Conservation (phyloP, 495 filamentous ascomycete genomes). For the Trichocladium uniseriatum region DNA sequence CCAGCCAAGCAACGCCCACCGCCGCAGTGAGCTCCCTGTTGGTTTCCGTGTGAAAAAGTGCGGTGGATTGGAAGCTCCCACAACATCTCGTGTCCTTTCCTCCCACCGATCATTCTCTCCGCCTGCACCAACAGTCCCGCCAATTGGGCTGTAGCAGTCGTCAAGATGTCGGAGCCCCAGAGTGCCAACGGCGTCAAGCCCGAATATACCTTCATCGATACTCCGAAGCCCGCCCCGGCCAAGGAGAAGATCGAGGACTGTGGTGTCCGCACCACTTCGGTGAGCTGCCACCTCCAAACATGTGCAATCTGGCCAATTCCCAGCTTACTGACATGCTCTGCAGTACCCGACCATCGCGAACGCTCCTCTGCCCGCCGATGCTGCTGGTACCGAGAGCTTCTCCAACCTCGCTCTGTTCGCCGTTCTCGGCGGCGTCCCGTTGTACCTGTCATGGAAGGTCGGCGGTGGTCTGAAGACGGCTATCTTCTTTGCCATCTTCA, state of each 20-base stretch:
- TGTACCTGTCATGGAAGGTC: conserved; percentile 56
- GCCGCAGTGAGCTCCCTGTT: too few species aligned
- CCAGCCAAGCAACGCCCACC: too few species aligned
- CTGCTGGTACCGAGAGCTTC: conserved; percentile 58
- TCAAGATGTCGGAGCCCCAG: conserved; percentile 37
- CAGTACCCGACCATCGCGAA: conserved; percentile 74
- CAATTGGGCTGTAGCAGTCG: conserved; percentile 16
- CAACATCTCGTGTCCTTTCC: background rate
- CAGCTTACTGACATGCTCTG: too few species aligned
- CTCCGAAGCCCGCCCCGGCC: conserved; percentile 54
- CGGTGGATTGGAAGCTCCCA: conserved; percentile 2
- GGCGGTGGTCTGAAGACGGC: conserved; percentile 63
- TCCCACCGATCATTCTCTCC: conserved; percentile 14
- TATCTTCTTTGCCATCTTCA: conserved; percentile 59
- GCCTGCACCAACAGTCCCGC: conserved; percentile 9
- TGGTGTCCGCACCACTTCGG: conserved; percentile 65
- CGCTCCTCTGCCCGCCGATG: conserved; percentile 72
- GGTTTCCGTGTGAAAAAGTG: background rate
- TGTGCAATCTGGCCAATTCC: too few species aligned
- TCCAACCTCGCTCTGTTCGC: conserved; percentile 53
- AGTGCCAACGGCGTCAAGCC: conserved; percentile 43
- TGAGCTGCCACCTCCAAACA: too few species aligned
- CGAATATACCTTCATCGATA: conserved; percentile 70
- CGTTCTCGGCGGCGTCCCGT: conserved; percentile 51
- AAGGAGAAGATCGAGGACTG: conserved; percentile 54